These are phyloP conservation scores for Aureoboletus auriporus DNA, from an alignment of 768 basidiomycete genomes.

Conservation along the genomic window DNA sequence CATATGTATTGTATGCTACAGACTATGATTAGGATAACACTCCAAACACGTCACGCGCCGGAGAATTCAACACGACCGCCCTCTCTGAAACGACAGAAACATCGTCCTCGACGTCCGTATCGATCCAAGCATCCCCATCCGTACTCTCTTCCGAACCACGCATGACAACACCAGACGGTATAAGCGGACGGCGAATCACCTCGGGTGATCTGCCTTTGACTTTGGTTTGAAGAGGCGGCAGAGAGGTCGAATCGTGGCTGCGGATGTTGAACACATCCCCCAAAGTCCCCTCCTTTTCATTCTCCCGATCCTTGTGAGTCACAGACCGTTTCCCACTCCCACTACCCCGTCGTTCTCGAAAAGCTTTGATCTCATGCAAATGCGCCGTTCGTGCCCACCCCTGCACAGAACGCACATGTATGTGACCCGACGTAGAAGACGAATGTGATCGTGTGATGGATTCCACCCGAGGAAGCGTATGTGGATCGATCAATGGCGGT, in stretches of 20 bases:
- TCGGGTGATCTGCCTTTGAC: not conserved
- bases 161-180: not conserved
- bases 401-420: slow-evolving; percentile 36
- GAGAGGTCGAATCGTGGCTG: not conserved
- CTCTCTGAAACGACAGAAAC: slow-evolving; percentile 14
- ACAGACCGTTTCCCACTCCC: slow-evolving; percentile 4
- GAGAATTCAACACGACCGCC: slow-evolving; percentile 7
- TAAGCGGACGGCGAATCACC: not conserved
- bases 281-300: not conserved
- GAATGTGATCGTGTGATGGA: slow-evolving; percentile 21
- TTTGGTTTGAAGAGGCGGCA: not conserved
- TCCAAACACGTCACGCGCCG: slow-evolving; percentile 11
- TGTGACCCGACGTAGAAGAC: slow-evolving; percentile 15
- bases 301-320: slow-evolving; percentile 10
- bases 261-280: slow-evolving; percentile 17
- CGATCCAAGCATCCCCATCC: slow-evolving; percentile 34
- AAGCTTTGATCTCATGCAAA: slow-evolving; percentile 54
- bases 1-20: too few relatives aligned
- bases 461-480: slow-evolving; percentile 19
- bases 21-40: not conserved
- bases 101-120: slow-evolving; percentile 35
- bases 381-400: slow-evolving; percentile 66
- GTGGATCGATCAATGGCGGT: slow-evolving; percentile 16
- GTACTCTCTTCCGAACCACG: slow-evolving; percentile 8
- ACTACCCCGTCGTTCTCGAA: slow-evolving; percentile 10